These are phyloP conservation scores for Ceratocystis papillata DNA, from an alignment of 2,329 filamentous ascomycete species.

Conservation along the genomic window DNA sequence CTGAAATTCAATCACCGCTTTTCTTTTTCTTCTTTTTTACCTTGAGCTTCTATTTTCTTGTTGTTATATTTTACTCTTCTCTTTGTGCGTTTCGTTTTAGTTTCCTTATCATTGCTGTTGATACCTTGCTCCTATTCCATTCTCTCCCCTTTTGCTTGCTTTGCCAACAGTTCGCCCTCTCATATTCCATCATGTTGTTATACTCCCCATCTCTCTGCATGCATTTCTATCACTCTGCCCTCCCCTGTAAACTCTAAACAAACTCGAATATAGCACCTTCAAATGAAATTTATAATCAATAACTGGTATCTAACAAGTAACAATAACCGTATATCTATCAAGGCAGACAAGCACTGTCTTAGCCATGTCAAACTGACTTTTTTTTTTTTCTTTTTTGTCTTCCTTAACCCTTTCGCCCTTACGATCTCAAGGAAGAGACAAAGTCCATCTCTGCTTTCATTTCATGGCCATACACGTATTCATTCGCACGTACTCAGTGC, in stretches of 20 bases:
- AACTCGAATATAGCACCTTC: not conserved
- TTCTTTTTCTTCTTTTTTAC: not conserved
- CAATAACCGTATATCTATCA: constrained; percentile 2
- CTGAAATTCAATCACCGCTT: too few relatives aligned
- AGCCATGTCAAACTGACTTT: not conserved
- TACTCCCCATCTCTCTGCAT: not conserved
- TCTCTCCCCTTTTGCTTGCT: not conserved
- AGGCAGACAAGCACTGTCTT: not conserved
- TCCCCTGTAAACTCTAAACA: not conserved
- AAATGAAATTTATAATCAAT: constrained; percentile 11
- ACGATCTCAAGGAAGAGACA: too few relatives aligned
- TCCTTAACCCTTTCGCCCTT: not conserved
- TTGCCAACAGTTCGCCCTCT: not conserved
- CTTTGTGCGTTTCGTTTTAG: not conserved
- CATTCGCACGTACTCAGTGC: constrained; percentile 17
- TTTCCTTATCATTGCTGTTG: not conserved
- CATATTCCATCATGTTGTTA: not conserved
- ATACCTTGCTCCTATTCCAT: not conserved
- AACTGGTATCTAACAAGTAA: constrained; percentile 8
- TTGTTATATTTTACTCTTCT: not conserved
- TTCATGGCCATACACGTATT: constrained; percentile 11
- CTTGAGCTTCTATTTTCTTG: not conserved
- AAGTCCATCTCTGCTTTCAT: constrained; percentile 1
- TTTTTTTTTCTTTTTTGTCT: not conserved
- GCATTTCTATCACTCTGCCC: not conserved